Base-by-base conservation (phyloP, 1,284 basidiomycete species). In the Singerocomus inundabilis region DNA sequence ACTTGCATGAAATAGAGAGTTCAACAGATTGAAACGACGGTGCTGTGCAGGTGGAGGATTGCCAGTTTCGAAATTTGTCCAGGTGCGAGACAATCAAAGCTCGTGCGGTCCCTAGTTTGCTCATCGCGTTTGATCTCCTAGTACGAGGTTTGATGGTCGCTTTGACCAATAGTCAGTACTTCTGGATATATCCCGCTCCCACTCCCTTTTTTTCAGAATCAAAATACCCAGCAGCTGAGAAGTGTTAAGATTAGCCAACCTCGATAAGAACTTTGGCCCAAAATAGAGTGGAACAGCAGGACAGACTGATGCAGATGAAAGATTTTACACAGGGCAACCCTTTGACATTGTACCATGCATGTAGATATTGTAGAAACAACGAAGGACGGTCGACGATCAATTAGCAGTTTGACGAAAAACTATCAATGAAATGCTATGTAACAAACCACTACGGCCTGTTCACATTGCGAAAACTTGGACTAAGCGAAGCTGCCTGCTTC, bases 121-220 rank as follows among this genome's bases (percentile, higher is more conserved):
- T 51, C 13, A 47, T 33, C 18, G 9, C n/a, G n/a, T 32, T 25
- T 38, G 41, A 35, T 38, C 12, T 31, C 46, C 6, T 30, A 66
- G 60, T 64, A 58, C 11, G 43, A 50, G n/a, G 25, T 41, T 33
- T 62, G 57, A 66, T 45, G 50, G 44, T 50, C 24, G 24, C 38
- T 32, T 8, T 29, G 18, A 25, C 13, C 25, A 31, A 33, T 5
- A 15, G 5, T 18, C 39, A 5, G 26, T 21, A 11, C n/a, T n/a
- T n/a, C n/a, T n/a, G n/a, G 9, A 28, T 28, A 9, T 18, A n/a
- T 28, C 11, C 2, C 15, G 5, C 25, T 21, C 7, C 8, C 24
- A 36, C 5, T 21, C 24, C 11, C n/a, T 26, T 33, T 26, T 18
- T 49, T 28, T 26, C 6, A 21, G 11, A 30, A 30, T 5, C 15